Base-by-base conservation (phyloP, 129 eudicot species). In the Cynara cardunculus region DNA sequence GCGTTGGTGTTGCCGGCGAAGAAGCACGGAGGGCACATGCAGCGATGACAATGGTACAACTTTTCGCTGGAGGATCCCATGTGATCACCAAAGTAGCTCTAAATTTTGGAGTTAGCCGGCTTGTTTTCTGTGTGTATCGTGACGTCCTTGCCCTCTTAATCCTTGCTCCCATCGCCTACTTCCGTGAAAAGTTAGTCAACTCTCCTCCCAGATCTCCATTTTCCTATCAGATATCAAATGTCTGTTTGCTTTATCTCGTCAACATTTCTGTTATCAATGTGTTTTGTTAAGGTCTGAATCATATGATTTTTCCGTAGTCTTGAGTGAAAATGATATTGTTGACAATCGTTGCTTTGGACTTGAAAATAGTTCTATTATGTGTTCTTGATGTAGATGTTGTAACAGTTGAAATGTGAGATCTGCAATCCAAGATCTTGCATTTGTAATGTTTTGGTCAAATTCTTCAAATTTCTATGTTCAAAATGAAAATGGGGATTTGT, bases 31-130 rank as follows among this genome's bases (percentile, higher is more conserved):
- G 84, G 68, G 99, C 97, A 16, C 97, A 95, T 80, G 77, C 86
- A 27, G 97, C 97, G 4, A 85, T 95, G 96, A 91, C 91, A 68
- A 73, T 87, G 82, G 97, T 95, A 10, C 97, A 92, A 72, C 49
- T 95, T 9, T 85, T 95, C 66, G 74, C 86, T 49, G 99, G 99
- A 27, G 99, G 99, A 1, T 90, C 90, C 32, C 97, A 90, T 66
- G 99, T 95, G 12, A 88, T 95, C 75, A 92, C 99, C 5, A 95
- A 95, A 77, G 87, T 95, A 14, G 99, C 97, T 3, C 93, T 95
- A 14, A 90, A 90, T 75, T 90, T 86, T 34, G 99, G 99, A 4
- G 82, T 95, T 37, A 92, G 86, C 73, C 88, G 89, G 83, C 81
- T 92, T 71, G 97, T 95, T 7, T 95, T 95, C 88, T 95, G 99